Evolutionary conservation across 2,329 filamentous ascomycete species (phyloP), one percentile per base, ranked within the genome.

Genomic region (Colletotrichum sp.): DNA sequence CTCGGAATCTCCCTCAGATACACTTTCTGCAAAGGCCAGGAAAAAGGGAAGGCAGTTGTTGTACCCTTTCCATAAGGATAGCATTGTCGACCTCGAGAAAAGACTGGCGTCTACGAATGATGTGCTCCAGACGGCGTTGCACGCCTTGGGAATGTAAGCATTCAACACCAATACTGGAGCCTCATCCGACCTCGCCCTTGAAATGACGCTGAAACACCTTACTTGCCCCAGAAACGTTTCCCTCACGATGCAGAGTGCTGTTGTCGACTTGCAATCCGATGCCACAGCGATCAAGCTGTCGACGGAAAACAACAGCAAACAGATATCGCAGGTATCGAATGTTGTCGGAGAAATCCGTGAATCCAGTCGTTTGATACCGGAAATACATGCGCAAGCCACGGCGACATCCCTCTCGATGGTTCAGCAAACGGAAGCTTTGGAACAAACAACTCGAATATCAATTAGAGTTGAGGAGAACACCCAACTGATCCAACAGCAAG

Each of bases 1-100:
- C 6, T 12, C 52, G 4, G 1, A 5, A 12, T 0, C 52, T 6
- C 12, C 30, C 2, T 4, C 21, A 28, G 18, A n/a, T 16, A 49
- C 66, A 5, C 6, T 69, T 4, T 68, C 49, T 12, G 49, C 30
- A 3, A 68, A n/a, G 4, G 2, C 16, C 5, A 57, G n/a, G 5
- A 5, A n/a, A n/a, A 68, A 30, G 2, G 49, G 8, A 3, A 36
- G 15, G 1, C 18, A 60, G 16, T 28, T 28, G 9, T 0, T 24
- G 4, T 69, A 36, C 2, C 66, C 66, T 15, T 69, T 69, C 3
- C 52, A 30, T 8, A 26, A 32, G 15, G 66, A 69, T 0, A 24
- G 3, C 3, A 16, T 69, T 6, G 4, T n/a, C 9, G 32, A 39
- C 21, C 66, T 69, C 18, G 66, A 69, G 32, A 60, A 16, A 16